Evolutionary conservation across 73 alveolate genomes (phyloP).

Genomic region (Blepharisma stoltei): DNA sequence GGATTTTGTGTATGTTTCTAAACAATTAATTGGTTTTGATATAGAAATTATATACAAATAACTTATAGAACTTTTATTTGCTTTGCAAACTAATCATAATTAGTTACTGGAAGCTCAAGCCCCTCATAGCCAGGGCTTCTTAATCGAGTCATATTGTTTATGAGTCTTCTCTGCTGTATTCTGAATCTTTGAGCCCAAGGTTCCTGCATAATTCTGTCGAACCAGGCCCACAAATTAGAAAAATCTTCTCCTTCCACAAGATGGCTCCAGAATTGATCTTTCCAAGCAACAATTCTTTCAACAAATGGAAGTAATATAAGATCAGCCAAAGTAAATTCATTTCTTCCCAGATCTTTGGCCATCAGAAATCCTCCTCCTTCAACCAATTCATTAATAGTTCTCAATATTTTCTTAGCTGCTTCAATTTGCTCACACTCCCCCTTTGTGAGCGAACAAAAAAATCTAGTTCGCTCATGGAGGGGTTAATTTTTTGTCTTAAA

Average conservation of each 20-base stretch:
- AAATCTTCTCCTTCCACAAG: not conserved
- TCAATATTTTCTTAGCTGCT: not conserved
- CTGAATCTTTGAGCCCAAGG: not conserved
- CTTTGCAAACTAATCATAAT: not conserved
- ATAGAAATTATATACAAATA: no score
- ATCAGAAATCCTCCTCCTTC: not conserved
- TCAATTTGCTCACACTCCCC: not conserved
- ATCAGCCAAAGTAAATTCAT: slow-evolving; percentile 6
- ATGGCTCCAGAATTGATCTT: not conserved
- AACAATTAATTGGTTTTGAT: no score
- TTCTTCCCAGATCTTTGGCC: not conserved
- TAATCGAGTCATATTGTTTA: not conserved
- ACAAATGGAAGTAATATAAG: not conserved
- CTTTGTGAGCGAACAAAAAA: no score
- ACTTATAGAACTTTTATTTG: no score
- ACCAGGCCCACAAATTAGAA: slow-evolving; percentile 1
- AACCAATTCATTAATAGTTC: not conserved
- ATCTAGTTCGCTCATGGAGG: no score
- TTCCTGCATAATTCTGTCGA: not conserved
- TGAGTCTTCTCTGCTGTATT: not conserved
- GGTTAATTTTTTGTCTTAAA: no score
- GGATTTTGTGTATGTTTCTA: no score
- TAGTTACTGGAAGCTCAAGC: not conserved
- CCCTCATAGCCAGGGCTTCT: not conserved
- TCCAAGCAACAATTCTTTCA: not conserved